Percentiles rank a stretch among this genome's conserved stretches.
Conservation (phyloP, 1,139 yeast genomes). For the Pichia sp. region DNA sequence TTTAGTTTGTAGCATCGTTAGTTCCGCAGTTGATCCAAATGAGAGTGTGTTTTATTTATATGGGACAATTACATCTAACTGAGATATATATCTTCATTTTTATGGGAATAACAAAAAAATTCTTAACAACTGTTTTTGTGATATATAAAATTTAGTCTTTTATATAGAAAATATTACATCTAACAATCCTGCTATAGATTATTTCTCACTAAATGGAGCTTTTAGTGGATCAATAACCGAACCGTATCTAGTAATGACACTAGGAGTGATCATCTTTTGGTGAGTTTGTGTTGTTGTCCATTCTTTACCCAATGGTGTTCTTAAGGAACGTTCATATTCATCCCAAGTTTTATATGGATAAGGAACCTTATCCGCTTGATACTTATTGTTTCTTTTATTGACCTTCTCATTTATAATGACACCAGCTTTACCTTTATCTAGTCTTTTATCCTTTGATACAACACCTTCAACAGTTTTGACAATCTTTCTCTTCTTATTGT, state of each 20-base stretch:
- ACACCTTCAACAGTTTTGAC: constrained; percentile 69
- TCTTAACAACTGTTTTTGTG: too few relatives aligned
- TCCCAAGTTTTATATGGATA: constrained; percentile 90
- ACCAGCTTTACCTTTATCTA: constrained; percentile 64
- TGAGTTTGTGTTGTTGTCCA: constrained; percentile 89
- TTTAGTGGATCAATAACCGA: constrained; percentile 84
- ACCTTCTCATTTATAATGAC: constrained; percentile 87
- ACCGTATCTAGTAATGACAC: constrained; percentile 81
- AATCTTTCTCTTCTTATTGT: constrained; percentile 59
- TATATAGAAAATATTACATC: too few relatives aligned
- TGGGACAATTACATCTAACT: too few relatives aligned
- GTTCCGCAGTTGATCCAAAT: too few relatives aligned
- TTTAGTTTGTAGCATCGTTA: too few relatives aligned
- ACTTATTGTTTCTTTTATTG: constrained; percentile 76
- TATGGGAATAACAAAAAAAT: too few relatives aligned
- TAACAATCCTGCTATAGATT: too few relatives aligned
- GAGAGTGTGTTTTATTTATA: too few relatives aligned
- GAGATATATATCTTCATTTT: too few relatives aligned
- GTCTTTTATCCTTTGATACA: constrained; percentile 58
- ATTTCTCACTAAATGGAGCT: constrained; percentile 41
- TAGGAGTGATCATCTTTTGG: constrained; percentile 84
- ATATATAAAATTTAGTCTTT: too few relatives aligned
- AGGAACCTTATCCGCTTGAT: constrained; percentile 82
- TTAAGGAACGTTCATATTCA: constrained; percentile 86
- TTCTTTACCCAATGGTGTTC: constrained; percentile 97